A percentile compares a stretch with the other conserved stretches of the same genome.
Conservation (phyloP, 768 basidiomycete genomes). For the Rhodotorula graminis region DNA sequence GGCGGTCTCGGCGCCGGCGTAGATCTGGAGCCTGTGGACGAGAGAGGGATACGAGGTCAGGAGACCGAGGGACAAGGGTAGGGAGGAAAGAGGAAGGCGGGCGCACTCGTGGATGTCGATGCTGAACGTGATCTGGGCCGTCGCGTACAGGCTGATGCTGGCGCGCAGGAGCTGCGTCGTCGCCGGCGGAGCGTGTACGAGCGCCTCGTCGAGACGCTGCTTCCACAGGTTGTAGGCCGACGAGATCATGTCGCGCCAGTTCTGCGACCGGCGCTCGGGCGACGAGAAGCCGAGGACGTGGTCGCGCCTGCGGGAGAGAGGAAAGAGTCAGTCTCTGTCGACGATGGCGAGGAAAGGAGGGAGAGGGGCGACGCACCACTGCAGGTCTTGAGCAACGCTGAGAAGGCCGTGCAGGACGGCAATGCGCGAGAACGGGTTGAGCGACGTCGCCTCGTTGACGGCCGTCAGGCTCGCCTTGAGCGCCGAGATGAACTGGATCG, state of each 20-base stretch:
- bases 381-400: conserved; percentile 40
- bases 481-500: conserved; percentile 41
- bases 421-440: conserved; percentile 40
- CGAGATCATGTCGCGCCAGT: conserved; percentile 41
- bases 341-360: background rate
- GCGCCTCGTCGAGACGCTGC: conserved; percentile 37
- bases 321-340: background rate
- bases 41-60: background rate
- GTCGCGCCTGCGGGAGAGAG: conserved; percentile 25
- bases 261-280: conserved; percentile 34
- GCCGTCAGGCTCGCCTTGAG: conserved; percentile 41
- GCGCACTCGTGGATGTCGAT: conserved; percentile 41
- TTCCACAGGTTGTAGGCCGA: conserved; percentile 43
- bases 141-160: conserved; percentile 40
- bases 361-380: conserved; percentile 34
- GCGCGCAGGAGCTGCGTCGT: conserved; percentile 40
- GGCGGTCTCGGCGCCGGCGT: conserved; percentile 39
- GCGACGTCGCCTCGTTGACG: conserved; percentile 24
- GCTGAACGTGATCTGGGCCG: conserved; percentile 40
- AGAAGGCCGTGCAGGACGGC: conserved; percentile 39
- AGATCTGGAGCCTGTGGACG: conserved; percentile 36
- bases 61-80: too few species aligned
- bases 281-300: conserved; percentile 40
- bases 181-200: conserved; percentile 29
- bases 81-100: too few species aligned